Base-by-base conservation (phyloP, 2,329 filamentous ascomycete species). In the Fusarium pilosicola region DNA sequence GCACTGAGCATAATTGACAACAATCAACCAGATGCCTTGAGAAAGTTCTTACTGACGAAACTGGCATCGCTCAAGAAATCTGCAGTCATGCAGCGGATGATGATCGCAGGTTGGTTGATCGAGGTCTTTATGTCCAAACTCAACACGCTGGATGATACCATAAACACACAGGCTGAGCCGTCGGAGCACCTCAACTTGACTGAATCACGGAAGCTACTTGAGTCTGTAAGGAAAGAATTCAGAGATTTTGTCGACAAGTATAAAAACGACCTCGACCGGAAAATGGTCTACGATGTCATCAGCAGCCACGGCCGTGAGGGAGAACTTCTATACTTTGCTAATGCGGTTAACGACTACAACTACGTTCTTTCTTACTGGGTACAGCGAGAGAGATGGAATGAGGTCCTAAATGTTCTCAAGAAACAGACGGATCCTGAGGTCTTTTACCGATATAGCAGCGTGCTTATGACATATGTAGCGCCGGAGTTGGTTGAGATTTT, bases 51-150 rank as follows among this genome's bases (percentile, higher is more conserved):
- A 9, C 82, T 96, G 28, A 93, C 94, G 0, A 98, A 97, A 83
- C 86, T 99, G 38, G 88, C 89, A 13, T 92, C 90, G 1, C 91
- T 95, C 79, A 97, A 95, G 81, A 97, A 95, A 81, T 89, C 92
- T 2, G 91, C 92, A 2, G 86, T 92, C 36, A 99, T 99, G 95
- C 96, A 99, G 83, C 88, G 96, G 66, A 93, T 94, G 73, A 97
- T 99, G 94, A 91, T 98, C 74, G 94, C 96, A 5, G 95, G 93
- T 74, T 99, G 96, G 96, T 88, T 99, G 48, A 88, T 98, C 15
- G 96, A 99, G 82, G 88, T 98, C 5, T 99, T 96, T 82, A 99
- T 99, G 95, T 94, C 95, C 10, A 98, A 97, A 83, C 88, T 99
- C 46, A 98, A 99, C 80, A 92, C 93, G 7, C 87, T 99, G 7